Evolutionary conservation across 2,329 filamentous ascomycete genomes (phyloP).

Genomic region (Chrysosporium keratinophilum): DNA sequence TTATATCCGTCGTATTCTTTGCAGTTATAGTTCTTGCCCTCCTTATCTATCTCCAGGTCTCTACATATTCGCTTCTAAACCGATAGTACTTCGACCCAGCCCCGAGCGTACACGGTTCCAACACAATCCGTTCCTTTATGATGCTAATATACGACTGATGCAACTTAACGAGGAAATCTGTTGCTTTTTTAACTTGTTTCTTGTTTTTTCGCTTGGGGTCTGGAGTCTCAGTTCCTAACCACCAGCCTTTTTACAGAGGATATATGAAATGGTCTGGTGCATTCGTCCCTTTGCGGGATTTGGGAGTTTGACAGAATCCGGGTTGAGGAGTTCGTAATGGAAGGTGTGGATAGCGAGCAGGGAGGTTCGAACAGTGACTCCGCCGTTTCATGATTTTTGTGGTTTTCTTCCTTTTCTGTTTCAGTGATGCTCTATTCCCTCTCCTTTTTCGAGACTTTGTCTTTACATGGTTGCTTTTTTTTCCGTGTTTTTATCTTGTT

Average conservation of each 20-base stretch:
- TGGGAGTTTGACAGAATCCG: not conserved
- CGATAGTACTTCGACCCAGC: not conserved
- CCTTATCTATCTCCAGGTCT: not conserved
- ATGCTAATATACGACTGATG: not conserved
- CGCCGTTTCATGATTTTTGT: not conserved
- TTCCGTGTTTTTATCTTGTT: too few relatives aligned
- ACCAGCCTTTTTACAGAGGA: not conserved
- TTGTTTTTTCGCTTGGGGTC: not conserved
- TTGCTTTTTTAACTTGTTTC: not conserved
- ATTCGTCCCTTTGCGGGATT: not conserved
- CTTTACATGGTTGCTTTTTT: too few relatives aligned
- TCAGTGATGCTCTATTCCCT: not conserved
- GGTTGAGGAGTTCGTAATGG: not conserved
- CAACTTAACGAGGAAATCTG: not conserved
- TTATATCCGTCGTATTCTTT: not conserved
- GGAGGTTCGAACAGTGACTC: not conserved
- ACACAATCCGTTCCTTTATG: not conserved
- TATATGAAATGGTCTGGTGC: not conserved
- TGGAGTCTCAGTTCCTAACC: not conserved
- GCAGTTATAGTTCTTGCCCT: not conserved
- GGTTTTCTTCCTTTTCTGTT: not conserved
- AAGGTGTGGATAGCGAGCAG: not conserved
- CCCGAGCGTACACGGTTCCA: not conserved
- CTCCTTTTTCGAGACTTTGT: too few relatives aligned
- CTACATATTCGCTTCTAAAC: not conserved